A percentile compares a stretch with the other conserved stretches of the same genome.
These are phyloP conservation scores for Volvariella volvacea DNA, from an alignment of 1,284 basidiomycete genomes.

Conservation along the genomic window DNA sequence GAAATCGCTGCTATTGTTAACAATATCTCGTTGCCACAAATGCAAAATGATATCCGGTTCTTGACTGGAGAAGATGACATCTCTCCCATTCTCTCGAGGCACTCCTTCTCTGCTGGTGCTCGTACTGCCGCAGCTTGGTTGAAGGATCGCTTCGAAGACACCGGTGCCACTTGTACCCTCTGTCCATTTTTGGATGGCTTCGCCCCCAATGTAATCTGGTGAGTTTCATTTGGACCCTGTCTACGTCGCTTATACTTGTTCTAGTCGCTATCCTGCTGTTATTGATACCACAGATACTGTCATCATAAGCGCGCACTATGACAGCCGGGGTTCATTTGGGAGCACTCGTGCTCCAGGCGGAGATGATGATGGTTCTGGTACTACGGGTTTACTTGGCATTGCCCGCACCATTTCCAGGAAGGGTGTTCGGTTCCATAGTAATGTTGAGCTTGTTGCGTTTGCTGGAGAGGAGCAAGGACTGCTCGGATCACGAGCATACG, in stretches of 20 bases:
- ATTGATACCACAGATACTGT: conserved; percentile 52
- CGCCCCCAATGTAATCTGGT: conserved; percentile 83
- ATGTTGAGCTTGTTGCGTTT: conserved; percentile 65
- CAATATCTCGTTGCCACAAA: conserved; percentile 53
- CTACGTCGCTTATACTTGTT: background rate
- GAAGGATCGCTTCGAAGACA: conserved; percentile 59
- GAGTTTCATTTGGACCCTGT: conserved; percentile 10
- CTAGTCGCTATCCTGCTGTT: conserved; percentile 38
- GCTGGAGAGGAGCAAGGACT: conserved; percentile 72
- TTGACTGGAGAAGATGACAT: conserved; percentile 74
- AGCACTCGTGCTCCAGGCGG: conserved; percentile 62
- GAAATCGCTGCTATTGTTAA: conserved; percentile 55
- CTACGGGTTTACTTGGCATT: conserved; percentile 68
- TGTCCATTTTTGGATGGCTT: conserved; percentile 64
- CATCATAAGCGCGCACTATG: conserved; percentile 78
- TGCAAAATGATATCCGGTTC: conserved; percentile 67
- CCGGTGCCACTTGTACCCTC: conserved; percentile 68
- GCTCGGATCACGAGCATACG: conserved; percentile 59
- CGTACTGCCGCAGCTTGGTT: conserved; percentile 71
- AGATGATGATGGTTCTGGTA: conserved; percentile 82
- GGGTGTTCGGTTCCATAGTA: conserved; percentile 56
- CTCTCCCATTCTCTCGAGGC: conserved; percentile 64
- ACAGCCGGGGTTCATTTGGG: conserved; percentile 83
- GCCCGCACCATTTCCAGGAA: conserved; percentile 61
- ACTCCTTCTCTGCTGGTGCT: conserved; percentile 72